Evolutionary conservation across 139 green algal species (phyloP), one percentile per base, ranked within the genome.

Genomic region (Tetradesmus obliquus): DNA sequence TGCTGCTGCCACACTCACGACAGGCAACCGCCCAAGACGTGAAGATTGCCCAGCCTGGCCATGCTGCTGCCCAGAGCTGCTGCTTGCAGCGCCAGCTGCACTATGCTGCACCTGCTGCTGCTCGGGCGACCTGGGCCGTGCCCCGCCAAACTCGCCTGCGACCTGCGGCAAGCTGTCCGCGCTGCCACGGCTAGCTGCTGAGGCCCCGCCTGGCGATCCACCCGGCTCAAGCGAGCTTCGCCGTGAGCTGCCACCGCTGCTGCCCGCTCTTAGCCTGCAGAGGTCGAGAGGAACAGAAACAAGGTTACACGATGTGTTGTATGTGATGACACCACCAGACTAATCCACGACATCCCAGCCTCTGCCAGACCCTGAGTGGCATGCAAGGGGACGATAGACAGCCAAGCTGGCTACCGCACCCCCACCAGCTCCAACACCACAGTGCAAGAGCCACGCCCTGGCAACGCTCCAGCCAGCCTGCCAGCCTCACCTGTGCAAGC

Each of bases 401-500:
- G 32, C 32, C 32, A 45, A 45, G 32, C 32, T 45, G 32, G 32
- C 32, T 45, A 45, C 32, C 32, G 32, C 32, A 45, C 32, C 32
- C 32, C 32, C 32, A 45, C 32, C 32, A 45, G 32, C 32, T 45
- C 32, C 32, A 45, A 45, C 32, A 45, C 32, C 76, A 53, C 24
- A 51, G 24, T n/a, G 79, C 53, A 5, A 86, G 2, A 58, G 24
- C 22, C 22, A 55, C 76, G n/a, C 76, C 76, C 66, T 24, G 15
- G 66, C 66, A 76, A 24, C 15, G 15, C 66, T 76, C 5, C 20
- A 71, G 3, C 13, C 17, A 20, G 2, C 55, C 19, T 72, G 55
- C 19, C 19, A 13, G 10, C 32, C 87, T 58, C 79, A 91, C 88
- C 76, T 81, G n/a, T 54, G 66, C 82, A 92, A 51, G 62, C 54